Percentiles rank a stretch among this genome's conserved stretches.
phyloP scores from a whole-genome alignment of 768 basidiomycete genomes.

The Tricholoma matsutake region DNA sequence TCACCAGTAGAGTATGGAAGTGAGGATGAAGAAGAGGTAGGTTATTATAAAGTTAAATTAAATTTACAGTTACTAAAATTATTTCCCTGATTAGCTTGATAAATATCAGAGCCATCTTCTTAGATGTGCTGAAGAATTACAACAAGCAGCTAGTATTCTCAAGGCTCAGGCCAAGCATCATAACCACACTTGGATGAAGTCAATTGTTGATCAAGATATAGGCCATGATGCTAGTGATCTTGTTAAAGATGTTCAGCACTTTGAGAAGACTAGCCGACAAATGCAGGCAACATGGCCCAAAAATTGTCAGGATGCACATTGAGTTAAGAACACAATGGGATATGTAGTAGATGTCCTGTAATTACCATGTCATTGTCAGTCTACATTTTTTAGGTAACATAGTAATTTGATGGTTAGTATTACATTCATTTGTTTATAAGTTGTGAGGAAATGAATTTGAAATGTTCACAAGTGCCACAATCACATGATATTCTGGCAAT shows the following conservation, averaged over 20 bases:
- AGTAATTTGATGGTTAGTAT: neutral
- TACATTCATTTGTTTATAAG: neutral
- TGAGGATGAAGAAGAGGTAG: conserved; percentile 14
- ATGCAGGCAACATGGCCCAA: conserved; percentile 20
- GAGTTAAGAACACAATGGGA: conserved; percentile 19
- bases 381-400: too few species aligned
- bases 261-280: conserved; percentile 13
- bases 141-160: conserved; percentile 4
- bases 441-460: neutral
- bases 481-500: neutral
- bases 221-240: conserved; percentile 13
- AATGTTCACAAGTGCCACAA: neutral
- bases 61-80: conserved; percentile 1
- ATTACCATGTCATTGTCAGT: neutral
- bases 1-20: conserved; percentile 9
- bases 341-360: conserved; percentile 5
- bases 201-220: conserved; percentile 7
- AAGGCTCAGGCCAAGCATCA: conserved; percentile 2
- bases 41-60: conserved; percentile 1
- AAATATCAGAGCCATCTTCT: neutral
- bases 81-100: conserved; percentile 2
- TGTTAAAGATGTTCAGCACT: conserved; percentile 15
- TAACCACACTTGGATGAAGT: conserved; percentile 14
- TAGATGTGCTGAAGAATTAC: conserved; percentile 2
- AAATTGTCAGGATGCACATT: conserved; percentile 2